Evolutionary conservation across 495 filamentous ascomycete genomes (phyloP).

Genomic region (Penicillium roqueforti): DNA sequence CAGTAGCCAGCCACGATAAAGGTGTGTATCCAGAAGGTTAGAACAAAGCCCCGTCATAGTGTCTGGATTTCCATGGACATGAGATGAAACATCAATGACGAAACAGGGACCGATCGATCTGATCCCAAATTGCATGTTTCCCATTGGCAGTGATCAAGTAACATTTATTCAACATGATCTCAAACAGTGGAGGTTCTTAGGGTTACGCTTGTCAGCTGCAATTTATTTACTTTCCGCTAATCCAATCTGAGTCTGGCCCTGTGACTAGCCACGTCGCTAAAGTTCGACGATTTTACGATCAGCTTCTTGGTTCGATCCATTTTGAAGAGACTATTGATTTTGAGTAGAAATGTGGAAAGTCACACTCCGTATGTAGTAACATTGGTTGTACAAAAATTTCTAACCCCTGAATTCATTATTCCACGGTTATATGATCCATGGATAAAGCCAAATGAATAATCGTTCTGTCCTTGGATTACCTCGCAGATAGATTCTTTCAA

Average conservation of each 20-base stretch:
- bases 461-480: no score
- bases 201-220: background rate
- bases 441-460: no score
- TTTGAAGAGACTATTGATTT: background rate
- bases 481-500: no score
- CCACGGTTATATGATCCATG: no score
- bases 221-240: background rate
- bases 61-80: background rate
- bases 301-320: background rate
- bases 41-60: background rate
- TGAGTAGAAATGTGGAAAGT: background rate
- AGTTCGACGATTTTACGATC: background rate
- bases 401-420: background rate
- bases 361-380: no score
- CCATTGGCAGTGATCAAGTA: background rate
- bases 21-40: background rate
- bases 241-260: background rate
- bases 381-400: background rate
- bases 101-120: background rate
- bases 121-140: background rate
- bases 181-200: background rate
- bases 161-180: background rate
- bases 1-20: background rate
- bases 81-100: background rate
- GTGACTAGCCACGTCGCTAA: background rate